Evolutionary conservation across 2,329 filamentous ascomycete genomes (phyloP), one percentile per base, ranked within the genome.

Genomic region (Rutstroemia sp.): DNA sequence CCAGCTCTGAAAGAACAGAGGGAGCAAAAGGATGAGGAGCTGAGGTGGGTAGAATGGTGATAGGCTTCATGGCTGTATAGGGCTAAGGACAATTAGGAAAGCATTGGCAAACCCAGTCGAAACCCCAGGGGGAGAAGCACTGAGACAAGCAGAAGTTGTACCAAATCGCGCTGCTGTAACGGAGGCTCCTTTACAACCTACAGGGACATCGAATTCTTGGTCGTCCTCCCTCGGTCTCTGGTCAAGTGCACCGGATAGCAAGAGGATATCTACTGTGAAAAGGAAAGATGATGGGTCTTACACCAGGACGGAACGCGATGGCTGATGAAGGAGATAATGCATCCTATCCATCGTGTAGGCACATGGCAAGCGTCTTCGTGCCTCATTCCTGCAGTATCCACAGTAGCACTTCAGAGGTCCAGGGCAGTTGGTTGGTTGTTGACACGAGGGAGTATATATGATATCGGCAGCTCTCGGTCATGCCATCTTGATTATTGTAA

Each of bases 1-100:
- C 67, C 68, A 44, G 60, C 61, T 16, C 64, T 70, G 23, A 65
- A 65, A 61, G 65, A 67, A 19, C 58, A 63, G 34, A 37, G 60
- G 30, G 58, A 64, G 37, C 30, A 34, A 34, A 63, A 61, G 37
- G 49, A 60, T 9, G 57, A 57, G 17, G 41, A 63, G 53, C 53
- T 54, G 47, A 61, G 56, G 64, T 67, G 54, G 21, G 56, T 48
- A 7, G 4, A 42, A 8, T 8, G 4, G 14, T 19, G 27, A 34
- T 27, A 8, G 12, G 19, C 21, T 30, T 34, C 8, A 16, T 30
- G 3, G 25, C 34, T n/a, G 41, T n/a, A 19, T 34, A 37, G 34
- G 42, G 47, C 57, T 64, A 44, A 66, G 12, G 17, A n/a, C 23
- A 38, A 7, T 17, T 53, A 65, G 62, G 48, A 61, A 60, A 48